Percentiles rank a stretch among this genome's conserved stretches.
phyloP scores from a whole-genome alignment of 164 flowering plant genomes.

The Dillenia suffruticosa region DNA sequence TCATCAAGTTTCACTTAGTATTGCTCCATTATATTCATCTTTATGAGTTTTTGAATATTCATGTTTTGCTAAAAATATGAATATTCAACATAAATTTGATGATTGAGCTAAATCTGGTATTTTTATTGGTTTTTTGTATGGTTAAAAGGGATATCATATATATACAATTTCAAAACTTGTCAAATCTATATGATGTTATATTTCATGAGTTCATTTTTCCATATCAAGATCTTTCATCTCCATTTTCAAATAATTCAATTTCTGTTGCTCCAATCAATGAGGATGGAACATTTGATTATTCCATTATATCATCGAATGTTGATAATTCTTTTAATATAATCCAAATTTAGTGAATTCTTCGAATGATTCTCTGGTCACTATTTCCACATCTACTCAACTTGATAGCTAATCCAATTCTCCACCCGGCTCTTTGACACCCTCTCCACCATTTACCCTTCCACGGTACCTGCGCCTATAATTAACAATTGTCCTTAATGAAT shows the following conservation, averaged over 20 bases:
- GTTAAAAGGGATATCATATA: conserved; percentile 5
- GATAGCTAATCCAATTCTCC: too few species aligned
- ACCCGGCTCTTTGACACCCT: too few species aligned
- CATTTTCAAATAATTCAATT: background rate
- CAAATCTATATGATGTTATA: conserved; percentile 2
- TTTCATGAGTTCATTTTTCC: background rate
- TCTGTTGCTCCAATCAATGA: background rate
- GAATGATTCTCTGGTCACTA: too few species aligned
- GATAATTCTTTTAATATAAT: background rate
- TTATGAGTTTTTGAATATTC: background rate
- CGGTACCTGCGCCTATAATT: too few species aligned
- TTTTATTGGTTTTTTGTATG: background rate
- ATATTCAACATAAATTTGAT: conserved; percentile 3
- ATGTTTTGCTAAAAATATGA: conserved; percentile 8
- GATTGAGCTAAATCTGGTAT: background rate
- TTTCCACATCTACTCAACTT: too few species aligned
- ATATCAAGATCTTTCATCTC: conserved; percentile 1
- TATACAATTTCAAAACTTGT: conserved; percentile 1
- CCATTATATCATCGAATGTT: background rate
- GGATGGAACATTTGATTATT: background rate
- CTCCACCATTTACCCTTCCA: too few species aligned
- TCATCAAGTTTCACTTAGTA: too few species aligned
- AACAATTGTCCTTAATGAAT: too few species aligned
- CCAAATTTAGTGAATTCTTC: background rate
- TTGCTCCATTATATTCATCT: background rate